Conservation (phyloP, 2,329 filamentous ascomycete genomes). For the Aspergillus ochraceoroseus region DNA sequence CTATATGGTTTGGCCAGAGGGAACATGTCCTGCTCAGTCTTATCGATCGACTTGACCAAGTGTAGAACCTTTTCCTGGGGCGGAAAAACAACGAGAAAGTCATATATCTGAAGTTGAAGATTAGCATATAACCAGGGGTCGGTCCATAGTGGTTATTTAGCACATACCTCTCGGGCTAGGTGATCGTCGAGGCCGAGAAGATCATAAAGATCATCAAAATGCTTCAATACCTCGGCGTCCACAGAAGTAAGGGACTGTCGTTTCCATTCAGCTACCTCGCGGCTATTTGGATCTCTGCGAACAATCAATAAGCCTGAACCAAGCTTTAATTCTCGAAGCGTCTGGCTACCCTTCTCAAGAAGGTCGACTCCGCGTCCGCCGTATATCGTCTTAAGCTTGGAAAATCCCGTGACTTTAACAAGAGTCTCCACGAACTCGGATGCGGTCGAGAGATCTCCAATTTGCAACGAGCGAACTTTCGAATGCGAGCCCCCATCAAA, state of each 20-base stretch:
- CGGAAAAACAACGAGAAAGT: constrained; percentile 66
- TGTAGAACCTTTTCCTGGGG: constrained; percentile 59
- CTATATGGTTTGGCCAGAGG: constrained; percentile 65
- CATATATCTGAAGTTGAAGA: constrained; percentile 65
- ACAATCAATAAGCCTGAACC: constrained; percentile 62
- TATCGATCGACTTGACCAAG: constrained; percentile 52
- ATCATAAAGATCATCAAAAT: constrained; percentile 78
- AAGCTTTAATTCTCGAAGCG: constrained; percentile 64
- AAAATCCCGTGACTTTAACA: constrained; percentile 65
- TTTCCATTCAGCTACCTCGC: constrained; percentile 31
- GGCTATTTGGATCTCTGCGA: constrained; percentile 52
- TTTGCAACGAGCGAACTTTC: constrained; percentile 57
- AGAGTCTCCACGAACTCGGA: constrained; percentile 64
- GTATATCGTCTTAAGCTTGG: constrained; percentile 68
- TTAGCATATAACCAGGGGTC: no score
- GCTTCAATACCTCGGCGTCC: constrained; percentile 72
- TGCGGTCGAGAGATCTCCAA: constrained; percentile 67
- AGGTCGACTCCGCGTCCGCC: constrained; percentile 63
- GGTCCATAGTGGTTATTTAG: not conserved
- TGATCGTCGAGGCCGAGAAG: constrained; percentile 70
- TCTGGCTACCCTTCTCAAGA: constrained; percentile 54
- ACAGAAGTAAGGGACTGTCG: constrained; percentile 56
- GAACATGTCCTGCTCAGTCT: constrained; percentile 60
- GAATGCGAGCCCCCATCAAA: constrained; percentile 60
- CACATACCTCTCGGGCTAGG: constrained; percentile 61